These are phyloP conservation scores for Diophrys appendiculata DNA, from an alignment of 73 alveolate genomes.

Conservation along the genomic window DNA sequence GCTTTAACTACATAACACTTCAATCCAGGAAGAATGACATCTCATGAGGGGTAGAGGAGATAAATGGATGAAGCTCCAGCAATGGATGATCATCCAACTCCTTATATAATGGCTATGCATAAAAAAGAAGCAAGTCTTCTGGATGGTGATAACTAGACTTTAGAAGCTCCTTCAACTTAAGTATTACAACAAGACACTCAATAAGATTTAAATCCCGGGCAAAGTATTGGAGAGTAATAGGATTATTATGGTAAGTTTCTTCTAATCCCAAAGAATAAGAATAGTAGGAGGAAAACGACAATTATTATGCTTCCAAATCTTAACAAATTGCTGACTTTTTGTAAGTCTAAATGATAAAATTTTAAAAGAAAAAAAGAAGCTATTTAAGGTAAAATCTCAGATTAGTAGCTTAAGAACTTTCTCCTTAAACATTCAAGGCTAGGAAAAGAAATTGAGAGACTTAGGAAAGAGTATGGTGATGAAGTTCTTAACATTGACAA, in stretches of 20 bases:
- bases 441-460: background rate
- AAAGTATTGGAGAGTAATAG: background rate
- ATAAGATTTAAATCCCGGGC: background rate
- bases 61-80: too few species aligned
- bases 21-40: too few species aligned
- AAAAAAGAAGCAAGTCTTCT: background rate
- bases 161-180: background rate
- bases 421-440: background rate
- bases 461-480: background rate
- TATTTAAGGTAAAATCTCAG: background rate
- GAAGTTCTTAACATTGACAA: background rate
- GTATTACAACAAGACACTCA: background rate
- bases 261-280: background rate
- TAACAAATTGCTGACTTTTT: background rate
- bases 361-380: background rate
- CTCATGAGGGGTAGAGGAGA: too few species aligned
- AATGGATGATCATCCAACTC: too few species aligned
- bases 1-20: too few species aligned
- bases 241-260: background rate
- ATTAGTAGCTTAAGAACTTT: too few species aligned
- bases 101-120: too few species aligned
- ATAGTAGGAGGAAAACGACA: background rate
- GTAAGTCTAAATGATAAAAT: too few species aligned
- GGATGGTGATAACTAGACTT: background rate
- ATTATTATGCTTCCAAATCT: background rate